Conservation (phyloP, 2,329 filamentous ascomycete species). For the Xylariaceae sp. region DNA sequence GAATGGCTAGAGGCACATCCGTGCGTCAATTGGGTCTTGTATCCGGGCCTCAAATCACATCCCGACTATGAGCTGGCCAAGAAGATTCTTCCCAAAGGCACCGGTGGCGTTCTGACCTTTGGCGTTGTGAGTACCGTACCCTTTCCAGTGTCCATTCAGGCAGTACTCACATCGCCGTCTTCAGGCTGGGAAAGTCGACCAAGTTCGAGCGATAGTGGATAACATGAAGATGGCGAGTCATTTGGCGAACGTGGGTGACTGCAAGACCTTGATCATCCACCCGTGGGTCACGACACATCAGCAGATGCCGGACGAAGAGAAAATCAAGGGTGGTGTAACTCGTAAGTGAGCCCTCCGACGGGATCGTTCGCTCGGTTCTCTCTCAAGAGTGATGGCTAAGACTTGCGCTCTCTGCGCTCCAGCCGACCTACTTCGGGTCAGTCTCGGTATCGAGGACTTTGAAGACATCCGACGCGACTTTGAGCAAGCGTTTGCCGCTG, state of each 20-base stretch:
- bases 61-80: constrained; percentile 60
- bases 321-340: constrained; percentile 61
- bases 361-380: background rate
- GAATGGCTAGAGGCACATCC: constrained; percentile 65
- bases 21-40: constrained; percentile 68
- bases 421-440: constrained; percentile 62
- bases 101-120: constrained; percentile 67
- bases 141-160: background rate
- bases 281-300: constrained; percentile 71
- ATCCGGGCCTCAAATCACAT: constrained; percentile 65
- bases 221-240: constrained; percentile 70
- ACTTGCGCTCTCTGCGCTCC: background rate
- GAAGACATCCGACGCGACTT: constrained; percentile 71
- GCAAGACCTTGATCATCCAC: constrained; percentile 69
- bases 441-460: constrained; percentile 68
- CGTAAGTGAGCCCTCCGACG: constrained; percentile 18
- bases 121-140: constrained; percentile 56
- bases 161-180: constrained; percentile 35
- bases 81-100: constrained; percentile 65
- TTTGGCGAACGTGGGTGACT: constrained; percentile 69
- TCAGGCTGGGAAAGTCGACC: constrained; percentile 31
- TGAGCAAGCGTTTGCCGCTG: constrained; percentile 59
- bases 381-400: no score
- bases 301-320: constrained; percentile 64
- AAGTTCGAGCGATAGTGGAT: constrained; percentile 56